Evolutionary conservation across 2,329 filamentous ascomycete genomes (phyloP), one percentile per base, ranked within the genome.

Genomic region (Curvularia sp.): DNA sequence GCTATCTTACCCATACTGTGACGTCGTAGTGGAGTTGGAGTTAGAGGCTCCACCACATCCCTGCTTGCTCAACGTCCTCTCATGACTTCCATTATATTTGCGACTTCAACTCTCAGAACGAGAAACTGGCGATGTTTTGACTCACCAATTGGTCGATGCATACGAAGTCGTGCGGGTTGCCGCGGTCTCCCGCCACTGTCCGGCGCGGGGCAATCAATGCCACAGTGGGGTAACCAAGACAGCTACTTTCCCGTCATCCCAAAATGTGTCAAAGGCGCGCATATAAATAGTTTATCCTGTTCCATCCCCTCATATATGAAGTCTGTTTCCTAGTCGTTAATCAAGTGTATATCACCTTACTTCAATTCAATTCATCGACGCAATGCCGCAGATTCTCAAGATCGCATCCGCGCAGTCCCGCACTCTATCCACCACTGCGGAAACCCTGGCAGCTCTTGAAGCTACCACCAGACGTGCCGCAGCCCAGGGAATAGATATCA

Each of bases 371-470:
- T 20, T 4, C 10, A 42, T 15, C 7, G n/a, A 5, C 20, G 63
- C n/a, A 6, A 81, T 80, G 78, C 77, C 80, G 9, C 76, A 80
- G 53, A 78, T 66, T 30, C 75, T 84, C 60, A 81, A 75, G 54
- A 76, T 84, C 52, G 82, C 81, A n/a, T 78, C 81, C 26, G 79
- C 81, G 9, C 82, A 84, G 71, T 75, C 76, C 44, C 78, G 78
- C 56, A 83, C 82, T 10, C 77, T 83, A 55, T 68, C 75, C 41
- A 82, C 80, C 10, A 79, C 81, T n/a, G 54, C 72, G 42, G 73
- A 84, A 33, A 96, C 92, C 0, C 84, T 97, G 55, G 70, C 78
- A 6, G 85, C 88, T 35, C 85, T 97, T 50, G 83, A 88, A 69
- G 66, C 75, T 10, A 86, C 90, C 13, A 88, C 90, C 33, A 79